These are phyloP conservation scores for Stylonectria norvegica DNA, from an alignment of 2,329 filamentous ascomycete genomes.

Conservation along the genomic window DNA sequence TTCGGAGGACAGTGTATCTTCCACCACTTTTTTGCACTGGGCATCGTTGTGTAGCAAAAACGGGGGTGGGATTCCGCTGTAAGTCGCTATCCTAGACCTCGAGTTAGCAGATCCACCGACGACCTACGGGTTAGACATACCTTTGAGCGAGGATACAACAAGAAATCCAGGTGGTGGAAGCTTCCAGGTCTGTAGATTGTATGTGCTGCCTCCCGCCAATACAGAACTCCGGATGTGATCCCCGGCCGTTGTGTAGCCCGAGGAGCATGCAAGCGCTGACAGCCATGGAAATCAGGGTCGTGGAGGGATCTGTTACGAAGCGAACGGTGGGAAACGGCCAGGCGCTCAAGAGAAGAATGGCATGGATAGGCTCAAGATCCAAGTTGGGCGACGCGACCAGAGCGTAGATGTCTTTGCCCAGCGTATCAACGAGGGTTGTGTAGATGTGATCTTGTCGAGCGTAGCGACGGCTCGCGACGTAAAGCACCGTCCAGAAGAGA, in stretches of 20 bases:
- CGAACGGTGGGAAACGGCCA: conserved; percentile 52
- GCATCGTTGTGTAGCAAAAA: conserved; percentile 50
- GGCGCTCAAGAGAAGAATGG: conserved; percentile 48
- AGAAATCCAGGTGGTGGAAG: conserved; percentile 51
- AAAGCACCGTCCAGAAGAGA: conserved; percentile 55
- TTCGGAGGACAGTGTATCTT: conserved; percentile 41
- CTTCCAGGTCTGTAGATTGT: conserved; percentile 49
- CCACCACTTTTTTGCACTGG: conserved; percentile 38
- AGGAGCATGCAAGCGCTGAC: conserved; percentile 47
- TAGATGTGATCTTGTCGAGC: conserved; percentile 41
- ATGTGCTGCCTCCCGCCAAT: conserved; percentile 42
- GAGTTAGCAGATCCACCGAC: conserved; percentile 6
- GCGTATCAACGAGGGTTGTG: conserved; percentile 44
- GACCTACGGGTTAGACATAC: conserved; percentile 30
- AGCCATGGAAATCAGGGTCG: conserved; percentile 44
- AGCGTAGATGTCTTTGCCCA: conserved; percentile 45
- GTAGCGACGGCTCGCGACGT: conserved; percentile 48
- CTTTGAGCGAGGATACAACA: conserved; percentile 51
- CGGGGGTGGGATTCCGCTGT: conserved; percentile 45
- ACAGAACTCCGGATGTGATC: conserved; percentile 47
- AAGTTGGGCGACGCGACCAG: conserved; percentile 42
- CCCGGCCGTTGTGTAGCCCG: conserved; percentile 51
- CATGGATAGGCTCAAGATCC: conserved; percentile 48
- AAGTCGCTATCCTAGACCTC: conserved; percentile 32
- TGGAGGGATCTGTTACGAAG: conserved; percentile 49